Conservation (phyloP, 345 rosid genomes). For the rapeseed (Brassica napus) region DNA sequence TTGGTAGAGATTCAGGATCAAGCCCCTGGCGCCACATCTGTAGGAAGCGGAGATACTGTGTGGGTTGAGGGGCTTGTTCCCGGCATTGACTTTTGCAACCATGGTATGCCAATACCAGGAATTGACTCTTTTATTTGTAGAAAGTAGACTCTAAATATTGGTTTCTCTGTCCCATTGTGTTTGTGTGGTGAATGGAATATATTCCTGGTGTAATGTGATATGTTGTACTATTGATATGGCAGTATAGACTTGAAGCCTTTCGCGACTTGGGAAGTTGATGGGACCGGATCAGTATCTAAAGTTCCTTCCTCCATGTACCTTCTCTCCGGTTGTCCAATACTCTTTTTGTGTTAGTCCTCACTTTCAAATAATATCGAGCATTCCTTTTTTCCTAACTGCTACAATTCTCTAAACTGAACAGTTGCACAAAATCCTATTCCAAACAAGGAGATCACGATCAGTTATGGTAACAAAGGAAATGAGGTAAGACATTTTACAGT, state of each 20-base stretch:
- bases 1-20: slow-evolving; percentile 40
- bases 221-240: slow-evolving; percentile 16
- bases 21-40: slow-evolving; percentile 41
- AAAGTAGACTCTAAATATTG: no score
- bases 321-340: slow-evolving; percentile 65
- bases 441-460: slow-evolving; percentile 74
- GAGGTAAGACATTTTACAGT: slow-evolving; percentile 56
- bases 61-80: slow-evolving; percentile 99
- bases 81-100: slow-evolving; percentile 96
- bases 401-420: slow-evolving; percentile 40
- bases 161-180: no score
- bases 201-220: slow-evolving; percentile 11
- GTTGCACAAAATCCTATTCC: slow-evolving; percentile 51
- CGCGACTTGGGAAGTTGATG: slow-evolving; percentile 99
- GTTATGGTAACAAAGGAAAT: slow-evolving; percentile 95
- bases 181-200: slow-evolving; percentile 1
- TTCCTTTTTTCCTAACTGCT: slow-evolving; percentile 17
- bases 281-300: slow-evolving; percentile 58
- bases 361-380: neutral
- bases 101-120: slow-evolving; percentile 50
- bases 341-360: slow-evolving; percentile 9
- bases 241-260: slow-evolving; percentile 67
- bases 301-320: slow-evolving; percentile 86
- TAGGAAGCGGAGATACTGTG: slow-evolving; percentile 57
- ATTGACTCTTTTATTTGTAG: neutral